Percentiles rank a stretch among this genome's conserved stretches.
These are phyloP conservation scores for Apodospora peruviana DNA, from an alignment of 495 filamentous ascomycete species.

Conservation along the genomic window DNA sequence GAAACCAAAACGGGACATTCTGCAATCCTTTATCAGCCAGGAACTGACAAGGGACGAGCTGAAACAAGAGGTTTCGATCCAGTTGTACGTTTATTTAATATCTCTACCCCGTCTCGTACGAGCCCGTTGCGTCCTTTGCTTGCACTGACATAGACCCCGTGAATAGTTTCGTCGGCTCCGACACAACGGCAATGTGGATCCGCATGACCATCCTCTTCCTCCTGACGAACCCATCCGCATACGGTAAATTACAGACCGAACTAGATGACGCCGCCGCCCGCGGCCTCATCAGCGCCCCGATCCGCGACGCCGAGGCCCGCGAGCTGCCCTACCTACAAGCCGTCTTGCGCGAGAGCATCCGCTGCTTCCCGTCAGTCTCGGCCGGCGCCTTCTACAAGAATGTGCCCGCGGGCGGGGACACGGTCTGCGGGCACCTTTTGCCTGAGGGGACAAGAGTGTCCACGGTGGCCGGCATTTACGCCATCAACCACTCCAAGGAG, in stretches of 20 bases:
- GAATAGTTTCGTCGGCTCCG: constrained; percentile 54
- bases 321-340: constrained; percentile 41
- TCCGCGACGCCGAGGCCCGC: constrained; percentile 32
- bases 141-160: constrained; percentile 22
- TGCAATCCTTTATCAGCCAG: constrained; percentile 40
- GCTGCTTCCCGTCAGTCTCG: constrained; percentile 35
- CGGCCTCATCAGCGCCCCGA: constrained; percentile 25
- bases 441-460: constrained; percentile 24
- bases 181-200: constrained; percentile 57
- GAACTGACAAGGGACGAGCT: constrained; percentile 33
- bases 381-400: constrained; percentile 41
- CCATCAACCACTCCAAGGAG: background rate
- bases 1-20: constrained; percentile 27
- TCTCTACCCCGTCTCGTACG: constrained; percentile 39
- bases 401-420: constrained; percentile 21
- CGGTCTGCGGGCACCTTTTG: constrained; percentile 17
- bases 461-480: constrained; percentile 12
- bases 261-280: constrained; percentile 39
- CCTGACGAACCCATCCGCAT: constrained; percentile 38
- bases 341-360: constrained; percentile 38
- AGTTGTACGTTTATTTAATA: constrained; percentile 33
- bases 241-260: constrained; percentile 51
- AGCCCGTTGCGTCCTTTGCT: too few relatives aligned
- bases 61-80: constrained; percentile 33
- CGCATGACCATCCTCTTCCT: constrained; percentile 50